Evolutionary conservation across 225 moss, liverwort and hornwort genomes (phyloP), one percentile per base, ranked within the genome.

Genomic region (Sphagnum tenellum): DNA sequence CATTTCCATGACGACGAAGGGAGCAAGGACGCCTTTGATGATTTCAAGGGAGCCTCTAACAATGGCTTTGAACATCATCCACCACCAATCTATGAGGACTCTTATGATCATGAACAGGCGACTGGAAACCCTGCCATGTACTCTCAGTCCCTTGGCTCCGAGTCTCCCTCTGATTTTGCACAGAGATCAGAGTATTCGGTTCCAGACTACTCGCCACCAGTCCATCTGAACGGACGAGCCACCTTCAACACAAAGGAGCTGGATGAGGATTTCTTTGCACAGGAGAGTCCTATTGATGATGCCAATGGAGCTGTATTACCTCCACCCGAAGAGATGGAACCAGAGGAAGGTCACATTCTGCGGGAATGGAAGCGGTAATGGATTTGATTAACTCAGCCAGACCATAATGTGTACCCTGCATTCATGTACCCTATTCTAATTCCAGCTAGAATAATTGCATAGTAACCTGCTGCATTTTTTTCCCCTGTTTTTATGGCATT

Each of bases 351-450:
- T 50, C 74, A 73, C 51, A 83, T 83, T 59, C 80, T 93, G 64
- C 88, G 93, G 47, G 86, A 89, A 66, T 93, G 93, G 93, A 93
- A 84, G 77, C 81, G 88, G 93, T 93, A 79, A 73, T 72, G 72
- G 3, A 45, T 50, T 52, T 52, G 7, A 5, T 52, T 5, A 5
- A 6, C 52, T 52, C 52, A 52, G 9, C 6, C 52, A 52, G 52
- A 52, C 6, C 6, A 6, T 52, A 9, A 6, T 52, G 52, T 52
- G 52, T 9, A 52, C 52, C 6, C 6, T 5, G 52, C 52, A 52
- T 52, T 5, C 52, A 6, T 2, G 1, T 52, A 9, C 0, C 52
- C 6, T 9, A 5, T 52, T 6, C 9, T 52, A 9, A 52, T 52
- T 6, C 52, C 52, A 52, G 6, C 29, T 29, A 29, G 29, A 29